Evolutionary conservation across 1,284 basidiomycete species (phyloP).

Genomic region (Microbotryum saponariae): DNA sequence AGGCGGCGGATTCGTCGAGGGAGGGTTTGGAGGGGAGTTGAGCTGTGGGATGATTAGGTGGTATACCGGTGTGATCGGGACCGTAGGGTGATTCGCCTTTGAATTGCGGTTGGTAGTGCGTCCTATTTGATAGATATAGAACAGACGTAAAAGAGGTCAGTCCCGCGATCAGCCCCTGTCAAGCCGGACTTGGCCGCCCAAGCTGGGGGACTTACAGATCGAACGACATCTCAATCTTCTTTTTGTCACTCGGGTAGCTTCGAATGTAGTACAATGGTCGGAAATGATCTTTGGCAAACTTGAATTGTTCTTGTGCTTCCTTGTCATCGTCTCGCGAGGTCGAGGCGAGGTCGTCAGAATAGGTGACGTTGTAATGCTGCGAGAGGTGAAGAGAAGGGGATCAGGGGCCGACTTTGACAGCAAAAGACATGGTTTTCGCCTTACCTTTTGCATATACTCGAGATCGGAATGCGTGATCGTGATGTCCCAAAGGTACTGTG

Average conservation of each 20-base stretch:
- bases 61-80: slow-evolving; percentile 9
- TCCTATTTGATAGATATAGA: slow-evolving; percentile 32
- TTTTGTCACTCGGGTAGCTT: slow-evolving; percentile 45
- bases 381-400: neutral
- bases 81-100: slow-evolving; percentile 15
- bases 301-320: slow-evolving; percentile 42
- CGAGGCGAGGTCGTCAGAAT: slow-evolving; percentile 43
- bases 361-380: slow-evolving; percentile 49
- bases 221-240: slow-evolving; percentile 58
- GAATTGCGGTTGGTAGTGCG: slow-evolving; percentile 54
- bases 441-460: slow-evolving; percentile 52
- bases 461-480: slow-evolving; percentile 55
- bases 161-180: no score
- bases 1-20: neutral
- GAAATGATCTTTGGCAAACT: slow-evolving; percentile 49
- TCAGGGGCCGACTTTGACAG: slow-evolving; percentile 4
- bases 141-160: neutral
- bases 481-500: slow-evolving; percentile 47
- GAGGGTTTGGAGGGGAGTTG: neutral
- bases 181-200: no score
- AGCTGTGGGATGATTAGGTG: slow-evolving; percentile 10
- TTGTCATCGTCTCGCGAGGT: slow-evolving; percentile 42
- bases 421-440: neutral
- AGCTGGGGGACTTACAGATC: slow-evolving; percentile 17
- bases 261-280: slow-evolving; percentile 39